Evolutionary conservation across 345 rosid genomes (phyloP).

Genomic region (Streptanthus diversifolius): DNA sequence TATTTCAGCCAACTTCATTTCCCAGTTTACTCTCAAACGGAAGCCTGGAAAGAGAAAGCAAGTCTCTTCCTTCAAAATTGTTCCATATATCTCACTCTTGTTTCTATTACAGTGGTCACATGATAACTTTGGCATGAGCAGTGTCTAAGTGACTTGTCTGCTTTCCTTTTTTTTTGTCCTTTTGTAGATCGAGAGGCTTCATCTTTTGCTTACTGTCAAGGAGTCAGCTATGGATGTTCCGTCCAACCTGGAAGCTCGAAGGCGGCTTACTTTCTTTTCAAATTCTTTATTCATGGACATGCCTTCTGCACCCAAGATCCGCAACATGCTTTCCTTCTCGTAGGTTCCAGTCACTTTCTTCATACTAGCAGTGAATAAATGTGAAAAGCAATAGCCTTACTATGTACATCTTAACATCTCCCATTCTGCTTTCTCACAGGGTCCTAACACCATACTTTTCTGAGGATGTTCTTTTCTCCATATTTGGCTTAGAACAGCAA

Average conservation of each 20-base stretch:
- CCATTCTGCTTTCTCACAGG: slow-evolving; percentile 36
- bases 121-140: slow-evolving; percentile 4
- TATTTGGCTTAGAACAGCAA: slow-evolving; percentile 44
- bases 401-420: not conserved
- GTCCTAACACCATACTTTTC: slow-evolving; percentile 73
- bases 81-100: not conserved
- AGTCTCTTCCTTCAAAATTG: slow-evolving; percentile 14
- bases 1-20: slow-evolving; percentile 44
- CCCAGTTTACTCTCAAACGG: slow-evolving; percentile 43
- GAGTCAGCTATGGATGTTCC: slow-evolving; percentile 75
- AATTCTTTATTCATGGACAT: slow-evolving; percentile 71
- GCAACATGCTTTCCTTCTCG: slow-evolving; percentile 63
- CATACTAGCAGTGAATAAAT: not conserved
- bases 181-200: slow-evolving; percentile 52
- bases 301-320: slow-evolving; percentile 64
- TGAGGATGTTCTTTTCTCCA: slow-evolving; percentile 73
- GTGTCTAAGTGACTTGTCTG: slow-evolving; percentile 1
- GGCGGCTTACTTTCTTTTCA: slow-evolving; percentile 62
- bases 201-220: slow-evolving; percentile 56
- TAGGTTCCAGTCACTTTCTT: slow-evolving; percentile 34
- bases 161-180: not conserved
- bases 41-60: slow-evolving; percentile 58
- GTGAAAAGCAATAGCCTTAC: not conserved
- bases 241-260: slow-evolving; percentile 62
- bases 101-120: not conserved